Evolutionary conservation across 2,329 filamentous ascomycete species (phyloP).

Genomic region (Aureobasidium pullulans): DNA sequence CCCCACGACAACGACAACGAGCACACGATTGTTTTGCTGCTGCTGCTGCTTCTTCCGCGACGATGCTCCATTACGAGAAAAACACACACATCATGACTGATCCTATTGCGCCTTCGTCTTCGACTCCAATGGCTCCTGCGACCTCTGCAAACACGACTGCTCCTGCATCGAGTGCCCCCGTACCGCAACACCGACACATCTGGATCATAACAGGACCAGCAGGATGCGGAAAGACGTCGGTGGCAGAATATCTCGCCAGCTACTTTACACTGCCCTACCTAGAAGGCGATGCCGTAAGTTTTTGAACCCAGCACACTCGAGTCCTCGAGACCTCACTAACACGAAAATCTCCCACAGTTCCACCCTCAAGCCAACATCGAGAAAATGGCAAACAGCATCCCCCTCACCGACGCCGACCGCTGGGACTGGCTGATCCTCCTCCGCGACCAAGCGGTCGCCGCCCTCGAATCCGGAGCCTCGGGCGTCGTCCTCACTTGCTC

Average conservation of each 20-base stretch:
- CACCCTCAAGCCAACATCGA: constrained; percentile 50
- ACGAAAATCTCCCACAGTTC: constrained; percentile 28
- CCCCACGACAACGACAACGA: neutral
- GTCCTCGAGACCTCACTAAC: neutral
- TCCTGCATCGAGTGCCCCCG: neutral
- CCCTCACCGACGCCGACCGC: constrained; percentile 84
- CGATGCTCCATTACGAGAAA: constrained; percentile 13
- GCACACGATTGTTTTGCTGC: neutral
- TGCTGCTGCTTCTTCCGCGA: neutral
- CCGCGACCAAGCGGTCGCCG: constrained; percentile 36
- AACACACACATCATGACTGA: constrained; percentile 1
- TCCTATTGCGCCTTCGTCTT: neutral
- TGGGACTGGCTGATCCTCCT: constrained; percentile 82
- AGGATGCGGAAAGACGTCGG: constrained; percentile 48
- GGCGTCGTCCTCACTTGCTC: constrained; percentile 94
- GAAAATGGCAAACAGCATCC: constrained; percentile 80
- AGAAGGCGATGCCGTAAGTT: constrained; percentile 45
- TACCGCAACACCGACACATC: constrained; percentile 37
- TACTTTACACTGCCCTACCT: constrained; percentile 40
- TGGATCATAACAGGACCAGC: constrained; percentile 47
- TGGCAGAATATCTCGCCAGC: constrained; percentile 39
- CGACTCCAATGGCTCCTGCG: neutral
- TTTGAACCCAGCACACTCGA: neutral
- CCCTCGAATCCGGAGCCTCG: constrained; percentile 23
- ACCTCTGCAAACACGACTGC: neutral